Base-by-base conservation (phyloP, 345 rosid species). In the Linum lewisii region DNA sequence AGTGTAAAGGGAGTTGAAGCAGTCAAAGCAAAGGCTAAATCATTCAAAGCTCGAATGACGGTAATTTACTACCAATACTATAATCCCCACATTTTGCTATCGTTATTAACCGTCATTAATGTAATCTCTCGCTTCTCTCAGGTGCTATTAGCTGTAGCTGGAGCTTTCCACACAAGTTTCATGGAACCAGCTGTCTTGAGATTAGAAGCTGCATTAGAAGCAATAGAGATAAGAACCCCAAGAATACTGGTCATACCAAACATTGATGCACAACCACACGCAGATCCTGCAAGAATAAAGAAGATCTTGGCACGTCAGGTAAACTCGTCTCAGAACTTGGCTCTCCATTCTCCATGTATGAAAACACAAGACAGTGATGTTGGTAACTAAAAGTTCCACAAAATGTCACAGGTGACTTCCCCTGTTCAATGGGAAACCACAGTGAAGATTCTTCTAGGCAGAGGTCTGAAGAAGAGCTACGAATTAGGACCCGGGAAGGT, bases 341-440 rank as follows among this genome's bases (percentile, higher is more conserved):
- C 59, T 55, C 15, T 34, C n/a, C n/a, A n/a, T n/a, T 20, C 23
- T 21, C 18, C 20, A 0, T 24, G 21, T 14, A 24, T 52, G n/a
- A n/a, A 54, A 58, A 15, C 23, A 21, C 21, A 26, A 59, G 58
- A 22, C 23, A 18, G 2, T 54, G 15, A 57, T 59, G 58, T 22
- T 32, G 63, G 34, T 56, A 25, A 44, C 3, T 1, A 51, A 21
- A n/a, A 10, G 66, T 19, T 1, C 47, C 47, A 42, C 15, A 16
- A 42, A 42, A 10, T 50, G 56, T 37, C 15, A n/a, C 73, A 94
- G 99, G 99, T 84, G 60, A 90, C 96, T 34, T 90, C 96, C 67
- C 97, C 96, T n/a, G 99, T 94, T 66, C 97, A 87, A 71, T 87
- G 99, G 99, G 99, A 94, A 81, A 85, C 88, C 32, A 85, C 99